phyloP scores from a whole-genome alignment of 2,329 filamentous ascomycete species.

The Seiridium unicorne region DNA sequence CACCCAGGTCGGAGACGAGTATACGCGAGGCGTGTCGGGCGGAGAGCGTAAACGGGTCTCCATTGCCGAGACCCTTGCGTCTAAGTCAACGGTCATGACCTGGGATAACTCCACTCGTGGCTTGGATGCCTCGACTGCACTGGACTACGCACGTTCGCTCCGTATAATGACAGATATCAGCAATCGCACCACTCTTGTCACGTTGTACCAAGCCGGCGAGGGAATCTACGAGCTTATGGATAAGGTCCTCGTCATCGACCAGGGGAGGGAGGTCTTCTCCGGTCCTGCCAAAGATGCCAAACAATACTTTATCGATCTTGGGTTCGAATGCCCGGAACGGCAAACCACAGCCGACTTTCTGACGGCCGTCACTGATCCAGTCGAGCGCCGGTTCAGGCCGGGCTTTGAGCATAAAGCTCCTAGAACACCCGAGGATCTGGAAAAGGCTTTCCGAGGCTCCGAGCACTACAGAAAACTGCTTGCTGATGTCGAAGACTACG shows the following conservation, averaged over 20 bases:
- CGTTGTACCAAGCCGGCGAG: constrained; percentile 7
- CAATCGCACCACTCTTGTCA: constrained; percentile 12
- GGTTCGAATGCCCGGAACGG: constrained; percentile 53
- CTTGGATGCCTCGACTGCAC: constrained; percentile 71
- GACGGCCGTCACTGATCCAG: constrained; percentile 60
- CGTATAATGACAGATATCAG: background rate
- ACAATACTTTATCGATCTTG: constrained; percentile 60
- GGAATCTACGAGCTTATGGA: constrained; percentile 9
- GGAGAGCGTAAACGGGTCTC: constrained; percentile 79
- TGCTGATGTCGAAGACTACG: constrained; percentile 54
- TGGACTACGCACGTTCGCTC: constrained; percentile 72
- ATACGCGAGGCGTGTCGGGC: constrained; percentile 71
- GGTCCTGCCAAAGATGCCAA: constrained; percentile 57
- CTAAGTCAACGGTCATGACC: constrained; percentile 69
- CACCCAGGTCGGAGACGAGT: constrained; percentile 74
- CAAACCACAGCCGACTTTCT: constrained; percentile 72
- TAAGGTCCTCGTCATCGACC: constrained; percentile 57
- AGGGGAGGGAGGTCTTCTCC: constrained; percentile 67
- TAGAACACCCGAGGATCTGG: constrained; percentile 37
- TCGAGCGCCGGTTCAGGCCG: constrained; percentile 57
- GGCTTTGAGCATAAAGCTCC: constrained; percentile 38
- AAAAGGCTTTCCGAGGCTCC: constrained; percentile 55
- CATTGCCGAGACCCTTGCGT: constrained; percentile 74
- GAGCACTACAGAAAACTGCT: constrained; percentile 59
- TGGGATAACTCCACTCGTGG: constrained; percentile 78